Evolutionary conservation across 2,329 filamentous ascomycete genomes (phyloP), one percentile per base, ranked within the genome.

Genomic region (Trichoderma afroharzianum): DNA sequence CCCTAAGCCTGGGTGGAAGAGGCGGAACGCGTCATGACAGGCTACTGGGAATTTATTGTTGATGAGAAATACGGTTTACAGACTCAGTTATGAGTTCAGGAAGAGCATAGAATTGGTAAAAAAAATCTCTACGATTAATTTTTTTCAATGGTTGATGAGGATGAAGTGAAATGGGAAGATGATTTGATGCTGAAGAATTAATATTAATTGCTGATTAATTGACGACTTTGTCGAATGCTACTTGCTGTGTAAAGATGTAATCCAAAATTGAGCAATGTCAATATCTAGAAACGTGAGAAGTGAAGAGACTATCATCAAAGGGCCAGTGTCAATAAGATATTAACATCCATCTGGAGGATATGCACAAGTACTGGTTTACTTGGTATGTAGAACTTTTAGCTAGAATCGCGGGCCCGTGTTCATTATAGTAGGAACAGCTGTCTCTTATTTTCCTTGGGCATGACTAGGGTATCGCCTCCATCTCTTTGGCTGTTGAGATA

Each of bases 101-200:
- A 32, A 69, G 28, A 50, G 39, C 28, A 62, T 69, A 61, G 57
- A 69, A 30, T 69, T 53, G 67, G 67, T 53, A 36, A 30, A 69
- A 57, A n/a, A 69, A 50, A 68, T 11, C 33, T 33, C 47, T 14
- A 69, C 61, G 24, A 32, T 15, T 28, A 12, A 4, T 6, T 24
- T 33, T 58, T 30, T 8, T 5, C n/a, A 11, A 26, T 28, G 30
- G 8, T n/a, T 58, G 21, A n/a, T 58, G 50, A 33, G 28, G 30
- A 11, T 15, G 30, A 33, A 33, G 43, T 64, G 43, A 64, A 47
- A 53, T 33, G 63, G 58, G 58, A 36, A 7, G 30, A 36, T 21
- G 55, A n/a, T 32, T 14, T 11, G 21, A 43, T 59, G 24, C 15
- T 12, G 14, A 43, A 43, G 33, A 39, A 43, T 63, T 26, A 30